Base-by-base conservation (phyloP, 495 filamentous ascomycete genomes). In the Elaphomyces granulatus region DNA sequence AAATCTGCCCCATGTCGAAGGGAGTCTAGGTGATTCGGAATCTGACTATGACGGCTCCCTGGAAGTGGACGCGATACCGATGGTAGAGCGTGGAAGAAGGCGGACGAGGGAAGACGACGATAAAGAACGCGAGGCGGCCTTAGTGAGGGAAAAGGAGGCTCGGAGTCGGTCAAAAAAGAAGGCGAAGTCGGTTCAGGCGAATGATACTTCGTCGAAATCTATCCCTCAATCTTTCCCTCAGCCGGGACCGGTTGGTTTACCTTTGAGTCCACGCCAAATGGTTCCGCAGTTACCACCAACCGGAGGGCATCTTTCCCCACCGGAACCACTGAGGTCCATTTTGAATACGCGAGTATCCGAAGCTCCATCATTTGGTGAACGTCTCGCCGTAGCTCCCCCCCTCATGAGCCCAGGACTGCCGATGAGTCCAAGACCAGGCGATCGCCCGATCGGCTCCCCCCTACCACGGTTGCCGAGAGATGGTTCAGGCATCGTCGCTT, bases 31-130 rank as follows among this genome's bases (percentile, higher is more conserved):
- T 1, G 74, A 81, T 32, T 83, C 80, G 0, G 81, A 78, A 33
- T 88, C 85, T 1, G 87, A 94, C 43, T 88, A 90, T 46, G 84
- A 87, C 40, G 82, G 87, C 48, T 69, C 77, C 12, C 53, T 78
- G 3, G 74, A 82, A 37, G 74, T 72, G 12, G 75, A 81, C 32
- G 79, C 80, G 43, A 56, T 75, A 23, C 59, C 67, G 1, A 49
- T 54, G n/a, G 51, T 70, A 36, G 77, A 78, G 20, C 70, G 87
- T 34, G 87, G 87, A n/a, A 70, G 87, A 23, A 68, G 85, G 47
- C 84, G 80, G 48, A 95, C 87, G 0, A 73, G 87, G 43, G 84
- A 87, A 52, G 86, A 90, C 37, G 87, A 95, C 50, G 87, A 95
- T 44, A 66, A 68, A 39, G 74, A 86, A 36, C 75, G 87, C 28